A percentile compares a stretch with the other conserved stretches of the same genome.
These are phyloP conservation scores for Kwoniella sp. DNA, from an alignment of 768 basidiomycete genomes.

Conservation along the genomic window DNA sequence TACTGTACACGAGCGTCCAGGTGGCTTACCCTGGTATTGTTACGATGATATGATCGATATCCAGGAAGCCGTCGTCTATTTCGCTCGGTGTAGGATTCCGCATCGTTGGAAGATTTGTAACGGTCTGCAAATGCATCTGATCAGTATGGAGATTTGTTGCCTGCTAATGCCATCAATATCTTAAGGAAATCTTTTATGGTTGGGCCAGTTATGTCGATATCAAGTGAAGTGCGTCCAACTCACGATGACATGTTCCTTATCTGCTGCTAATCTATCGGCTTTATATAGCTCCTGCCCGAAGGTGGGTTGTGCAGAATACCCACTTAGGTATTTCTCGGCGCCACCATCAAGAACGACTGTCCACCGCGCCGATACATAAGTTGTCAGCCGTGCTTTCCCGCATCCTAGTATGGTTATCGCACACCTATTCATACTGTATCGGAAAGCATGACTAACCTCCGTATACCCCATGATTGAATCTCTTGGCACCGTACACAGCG, in stretches of 20 bases:
- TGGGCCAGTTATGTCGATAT: too few relatives aligned
- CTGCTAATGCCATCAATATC: too few relatives aligned
- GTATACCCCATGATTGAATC: conserved; percentile 33
- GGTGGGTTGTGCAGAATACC: background rate
- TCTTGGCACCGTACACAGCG: conserved; percentile 28
- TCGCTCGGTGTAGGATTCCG: conserved; percentile 5
- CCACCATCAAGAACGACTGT: conserved; percentile 2
- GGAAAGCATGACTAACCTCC: too few relatives aligned
- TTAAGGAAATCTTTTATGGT: too few relatives aligned
- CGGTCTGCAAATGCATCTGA: too few relatives aligned
- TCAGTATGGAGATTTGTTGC: too few relatives aligned
- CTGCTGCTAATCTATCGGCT: conserved; percentile 3
- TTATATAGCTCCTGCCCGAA: conserved; percentile 20
- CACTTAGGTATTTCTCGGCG: background rate
- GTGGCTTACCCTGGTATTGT: conserved; percentile 19
- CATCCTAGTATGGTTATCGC: conserved; percentile 3
- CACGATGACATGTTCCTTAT: conserved; percentile 29
- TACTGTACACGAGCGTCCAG: background rate
- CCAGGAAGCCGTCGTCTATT: conserved; percentile 13
- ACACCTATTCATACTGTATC: background rate
- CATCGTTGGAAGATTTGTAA: conserved; percentile 19
- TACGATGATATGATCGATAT: conserved; percentile 35
- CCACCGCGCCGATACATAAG: too few relatives aligned
- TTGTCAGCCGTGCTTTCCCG: too few relatives aligned
- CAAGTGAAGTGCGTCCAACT: too few relatives aligned